Evolutionary conservation across 2,329 filamentous ascomycete species (phyloP).

Genomic region (Fusarium sp.): DNA sequence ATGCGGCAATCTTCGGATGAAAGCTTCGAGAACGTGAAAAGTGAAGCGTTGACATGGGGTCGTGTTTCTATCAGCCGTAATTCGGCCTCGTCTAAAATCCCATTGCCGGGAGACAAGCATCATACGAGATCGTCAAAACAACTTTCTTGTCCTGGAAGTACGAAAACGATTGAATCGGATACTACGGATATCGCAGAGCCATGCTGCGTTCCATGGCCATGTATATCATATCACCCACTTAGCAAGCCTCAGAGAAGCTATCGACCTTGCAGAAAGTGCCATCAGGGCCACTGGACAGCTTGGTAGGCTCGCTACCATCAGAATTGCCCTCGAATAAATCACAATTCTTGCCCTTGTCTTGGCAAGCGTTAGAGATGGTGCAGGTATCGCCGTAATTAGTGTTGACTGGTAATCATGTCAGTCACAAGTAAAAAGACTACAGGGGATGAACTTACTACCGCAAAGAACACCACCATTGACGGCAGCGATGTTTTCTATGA

Average conservation of each 20-base stretch:
- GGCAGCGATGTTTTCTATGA: slow-evolving; percentile 34
- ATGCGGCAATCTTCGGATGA: background rate
- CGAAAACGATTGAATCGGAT: background rate
- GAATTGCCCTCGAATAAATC: slow-evolving; percentile 36
- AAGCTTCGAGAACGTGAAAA: background rate
- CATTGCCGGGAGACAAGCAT: background rate
- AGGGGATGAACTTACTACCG: slow-evolving; percentile 23
- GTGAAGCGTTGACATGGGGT: background rate
- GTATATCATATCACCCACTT: background rate
- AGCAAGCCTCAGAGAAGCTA: slow-evolving; percentile 32
- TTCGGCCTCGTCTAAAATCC: background rate
- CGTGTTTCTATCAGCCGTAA: background rate
- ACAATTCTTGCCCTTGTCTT: slow-evolving; percentile 38
- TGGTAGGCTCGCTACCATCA: slow-evolving; percentile 32
- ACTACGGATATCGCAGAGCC: background rate
- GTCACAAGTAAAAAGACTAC: background rate
- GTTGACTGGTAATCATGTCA: slow-evolving; percentile 24
- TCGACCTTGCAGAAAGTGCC: slow-evolving; percentile 33
- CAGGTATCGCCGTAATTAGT: slow-evolving; percentile 43
- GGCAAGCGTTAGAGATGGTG: slow-evolving; percentile 39
- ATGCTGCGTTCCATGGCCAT: background rate
- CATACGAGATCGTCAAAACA: background rate
- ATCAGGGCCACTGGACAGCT: slow-evolving; percentile 35
- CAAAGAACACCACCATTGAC: slow-evolving; percentile 40
- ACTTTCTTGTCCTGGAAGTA: background rate